Percentiles rank a stretch among this genome's conserved stretches.
These are phyloP conservation scores for Allomyces macrogynus DNA, from an alignment of 192 early-diverging fungal species.

Conservation along the genomic window DNA sequence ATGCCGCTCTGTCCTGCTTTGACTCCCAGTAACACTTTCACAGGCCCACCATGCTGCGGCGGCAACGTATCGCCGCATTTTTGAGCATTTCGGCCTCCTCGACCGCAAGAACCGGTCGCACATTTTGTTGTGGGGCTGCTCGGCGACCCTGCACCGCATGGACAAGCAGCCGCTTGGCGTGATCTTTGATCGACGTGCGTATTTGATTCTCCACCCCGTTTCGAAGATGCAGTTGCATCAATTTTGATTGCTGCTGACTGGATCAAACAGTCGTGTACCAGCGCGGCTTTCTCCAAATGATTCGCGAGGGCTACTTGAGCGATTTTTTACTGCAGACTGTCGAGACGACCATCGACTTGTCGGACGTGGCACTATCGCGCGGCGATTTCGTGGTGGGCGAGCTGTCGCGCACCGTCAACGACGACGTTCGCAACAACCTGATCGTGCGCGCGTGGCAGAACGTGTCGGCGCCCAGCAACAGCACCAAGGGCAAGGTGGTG, in stretches of 20 bases:
- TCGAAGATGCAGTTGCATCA: no score
- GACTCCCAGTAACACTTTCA: background rate
- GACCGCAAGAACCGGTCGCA: conserved; percentile 13
- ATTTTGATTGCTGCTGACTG: no score
- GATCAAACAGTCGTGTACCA: conserved; percentile 12
- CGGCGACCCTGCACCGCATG: conserved; percentile 68
- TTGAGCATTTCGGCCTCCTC: conserved; percentile 45
- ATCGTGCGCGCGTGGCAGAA: conserved; percentile 42
- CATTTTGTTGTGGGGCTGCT: conserved; percentile 77
- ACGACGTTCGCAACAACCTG: conserved; percentile 26
- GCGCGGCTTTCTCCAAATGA: conserved; percentile 57
- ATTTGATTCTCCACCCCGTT: no score
- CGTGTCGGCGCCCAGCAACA: conserved; percentile 17
- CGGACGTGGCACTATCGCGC: conserved; percentile 18
- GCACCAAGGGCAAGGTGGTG: background rate
- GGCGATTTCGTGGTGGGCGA: conserved; percentile 42
- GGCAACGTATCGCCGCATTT: conserved; percentile 41
- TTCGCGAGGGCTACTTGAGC: conserved; percentile 45
- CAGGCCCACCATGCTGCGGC: conserved; percentile 81
- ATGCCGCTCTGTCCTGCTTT: background rate
- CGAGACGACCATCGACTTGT: conserved; percentile 30
- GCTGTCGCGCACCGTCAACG: conserved; percentile 39
- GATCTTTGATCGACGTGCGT: conserved; percentile 63
- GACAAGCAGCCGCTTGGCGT: conserved; percentile 46
- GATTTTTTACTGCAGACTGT: conserved; percentile 41